A percentile compares a stretch with the other conserved stretches of the same genome.
These are phyloP conservation scores for Peniophora sp. DNA, from an alignment of 1,284 basidiomycete genomes.

Conservation along the genomic window DNA sequence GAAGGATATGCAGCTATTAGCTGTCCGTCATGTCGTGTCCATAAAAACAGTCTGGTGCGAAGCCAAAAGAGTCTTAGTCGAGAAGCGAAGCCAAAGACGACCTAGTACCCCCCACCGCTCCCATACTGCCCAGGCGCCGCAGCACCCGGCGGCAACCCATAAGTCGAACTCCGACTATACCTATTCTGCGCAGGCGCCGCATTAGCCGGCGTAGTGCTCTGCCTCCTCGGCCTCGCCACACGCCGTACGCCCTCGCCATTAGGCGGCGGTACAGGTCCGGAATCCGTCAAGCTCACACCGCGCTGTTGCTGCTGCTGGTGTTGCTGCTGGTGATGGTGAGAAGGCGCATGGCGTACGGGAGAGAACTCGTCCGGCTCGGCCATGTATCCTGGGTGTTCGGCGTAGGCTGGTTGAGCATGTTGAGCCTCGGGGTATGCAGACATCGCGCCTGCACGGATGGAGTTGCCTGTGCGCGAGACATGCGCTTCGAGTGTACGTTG, in stretches of 20 bases:
- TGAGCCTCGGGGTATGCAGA: constrained; percentile 38
- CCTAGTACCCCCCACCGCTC: constrained; percentile 19
- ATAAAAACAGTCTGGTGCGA: no score
- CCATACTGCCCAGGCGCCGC: constrained; percentile 49
- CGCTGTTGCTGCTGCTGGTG: constrained; percentile 21
- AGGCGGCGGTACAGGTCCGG: constrained; percentile 60
- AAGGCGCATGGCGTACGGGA: constrained; percentile 8
- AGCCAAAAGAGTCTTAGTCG: no score
- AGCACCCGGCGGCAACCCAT: constrained; percentile 62
- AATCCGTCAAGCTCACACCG: constrained; percentile 71
- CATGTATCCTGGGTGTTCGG: constrained; percentile 25
- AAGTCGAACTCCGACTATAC: constrained; percentile 52
- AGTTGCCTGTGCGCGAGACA: constrained; percentile 31
- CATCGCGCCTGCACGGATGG: constrained; percentile 30
- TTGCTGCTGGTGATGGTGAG: constrained; percentile 11
- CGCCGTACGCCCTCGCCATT: constrained; percentile 68
- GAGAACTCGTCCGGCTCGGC: constrained; percentile 29
- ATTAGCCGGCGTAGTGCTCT: constrained; percentile 52
- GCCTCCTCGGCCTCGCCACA: constrained; percentile 46
- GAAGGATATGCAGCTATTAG: no score
- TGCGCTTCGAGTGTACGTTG: constrained; percentile 31
- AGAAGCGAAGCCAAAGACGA: no score
- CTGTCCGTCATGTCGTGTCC: no score
- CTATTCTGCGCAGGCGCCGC: constrained; percentile 50
- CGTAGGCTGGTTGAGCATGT: constrained; percentile 34